These are phyloP conservation scores for Cyphellophora attinorum DNA, from an alignment of 2,329 filamentous ascomycete genomes.

Conservation along the genomic window DNA sequence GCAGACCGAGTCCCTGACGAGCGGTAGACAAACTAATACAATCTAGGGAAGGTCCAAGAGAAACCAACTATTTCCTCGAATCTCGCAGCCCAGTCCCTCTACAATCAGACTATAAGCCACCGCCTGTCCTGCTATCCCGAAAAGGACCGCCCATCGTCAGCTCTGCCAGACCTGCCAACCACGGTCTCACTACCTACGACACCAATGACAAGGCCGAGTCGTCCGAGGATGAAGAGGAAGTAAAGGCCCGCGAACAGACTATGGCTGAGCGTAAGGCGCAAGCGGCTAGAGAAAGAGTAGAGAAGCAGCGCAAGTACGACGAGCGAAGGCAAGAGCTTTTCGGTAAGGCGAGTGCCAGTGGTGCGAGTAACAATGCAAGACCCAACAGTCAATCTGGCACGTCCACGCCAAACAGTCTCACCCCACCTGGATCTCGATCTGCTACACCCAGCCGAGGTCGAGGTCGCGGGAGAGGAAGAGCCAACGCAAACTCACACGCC, in stretches of 20 bases:
- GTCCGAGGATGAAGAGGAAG: constrained; percentile 44
- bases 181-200: constrained; percentile 16
- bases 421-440: constrained; percentile 42
- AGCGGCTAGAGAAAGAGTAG: constrained; percentile 70
- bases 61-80: constrained; percentile 68
- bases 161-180: constrained; percentile 8
- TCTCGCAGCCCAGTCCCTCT: constrained; percentile 50
- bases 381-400: constrained; percentile 36
- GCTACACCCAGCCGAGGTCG: constrained; percentile 35
- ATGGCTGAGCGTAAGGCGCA: constrained; percentile 69
- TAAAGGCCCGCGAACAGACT: constrained; percentile 53
- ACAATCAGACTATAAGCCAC: constrained; percentile 65
- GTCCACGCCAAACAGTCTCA: constrained; percentile 53
- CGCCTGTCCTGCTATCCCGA: constrained; percentile 75
- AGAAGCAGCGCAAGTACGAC: constrained; percentile 84
- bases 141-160: constrained; percentile 37
- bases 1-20: constrained; percentile 20
- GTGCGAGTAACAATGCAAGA: constrained; percentile 17
- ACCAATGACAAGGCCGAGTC: constrained; percentile 54
- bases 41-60: constrained; percentile 55
- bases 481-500: constrained; percentile 21
- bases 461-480: constrained; percentile 31
- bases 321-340: constrained; percentile 83
- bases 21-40: constrained; percentile 1
- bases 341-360: constrained; percentile 42